Evolutionary conservation across 768 basidiomycete genomes (phyloP), one percentile per base, ranked within the genome.

Genomic region (Suillus luteus): DNA sequence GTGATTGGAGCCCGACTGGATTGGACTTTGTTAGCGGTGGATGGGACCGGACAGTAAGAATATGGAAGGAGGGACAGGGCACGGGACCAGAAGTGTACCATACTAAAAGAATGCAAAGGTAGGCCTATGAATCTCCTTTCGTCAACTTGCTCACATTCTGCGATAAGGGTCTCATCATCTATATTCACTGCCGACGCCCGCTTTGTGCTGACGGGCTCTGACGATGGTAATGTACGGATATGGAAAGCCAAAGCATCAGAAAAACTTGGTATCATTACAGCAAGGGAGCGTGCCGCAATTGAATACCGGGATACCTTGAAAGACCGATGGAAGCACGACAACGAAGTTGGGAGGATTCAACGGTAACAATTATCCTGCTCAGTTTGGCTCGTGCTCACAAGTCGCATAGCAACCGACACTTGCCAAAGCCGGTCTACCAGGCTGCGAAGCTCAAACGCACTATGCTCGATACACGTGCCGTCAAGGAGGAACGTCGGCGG

Each of bases 61-160:
- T 99, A 75, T 99, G 96, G 96, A 88, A 89, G 68, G 88, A 93
- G 68, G 93, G 91, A 33, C 85, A 83, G 48, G 95, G 96, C 0
- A 86, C 86, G 37, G 82, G 83, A 8, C 86, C 91, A 17, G 96
- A 99, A 73, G 90, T 95, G 8, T 99, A 99, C 72, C 96, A 99
- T 75, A 96, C 95, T 17, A 99, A 99, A 78, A 92, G 97, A 52
- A 99, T 99, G 97, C 97, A 99, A 76, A 86, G 95, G 93, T 93
- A 59, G 44, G 80, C 64, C 22, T 1, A 11, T 44, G 11, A 11
- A 14, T 54, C 41, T 37, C 44, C 5, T 17, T 17, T 41, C 40
- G 44, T 55, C 14, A 24, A 15, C 60, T 48, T 48, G 35, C 44
- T 68, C 43, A 63, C 1, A 17, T 14, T 17, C 14, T 33, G 22